Conservation (phyloP, 2,329 filamentous ascomycete species). For the Cladorrhinum sp. region DNA sequence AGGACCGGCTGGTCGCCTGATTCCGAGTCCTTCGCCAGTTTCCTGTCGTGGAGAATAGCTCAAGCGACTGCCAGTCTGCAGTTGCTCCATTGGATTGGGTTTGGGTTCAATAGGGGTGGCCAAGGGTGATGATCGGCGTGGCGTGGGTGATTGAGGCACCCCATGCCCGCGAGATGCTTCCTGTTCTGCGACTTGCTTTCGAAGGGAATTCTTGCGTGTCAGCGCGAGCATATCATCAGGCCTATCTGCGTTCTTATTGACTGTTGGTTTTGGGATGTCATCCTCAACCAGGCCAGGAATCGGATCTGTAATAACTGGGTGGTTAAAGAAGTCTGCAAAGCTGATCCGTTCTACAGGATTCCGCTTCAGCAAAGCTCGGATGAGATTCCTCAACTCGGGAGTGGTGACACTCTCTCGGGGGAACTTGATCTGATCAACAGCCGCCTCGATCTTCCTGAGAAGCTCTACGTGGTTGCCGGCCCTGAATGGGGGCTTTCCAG, state of each 20-base stretch:
- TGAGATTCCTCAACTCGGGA: constrained; percentile 74
- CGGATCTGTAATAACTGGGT: constrained; percentile 66
- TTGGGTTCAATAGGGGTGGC: constrained; percentile 40
- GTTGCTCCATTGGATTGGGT: constrained; percentile 33
- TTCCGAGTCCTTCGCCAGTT: constrained; percentile 48
- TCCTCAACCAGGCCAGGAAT: constrained; percentile 82
- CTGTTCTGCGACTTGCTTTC: constrained; percentile 40
- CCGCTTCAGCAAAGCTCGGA: constrained; percentile 77
- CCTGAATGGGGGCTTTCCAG: constrained; percentile 83
- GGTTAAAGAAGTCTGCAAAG: constrained; percentile 81
- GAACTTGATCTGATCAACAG: constrained; percentile 83
- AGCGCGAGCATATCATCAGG: constrained; percentile 32
- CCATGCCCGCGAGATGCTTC: constrained; percentile 36
- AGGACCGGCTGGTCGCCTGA: constrained; percentile 43
- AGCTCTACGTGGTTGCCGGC: constrained; percentile 94
- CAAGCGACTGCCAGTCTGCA: constrained; percentile 29
- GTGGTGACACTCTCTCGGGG: constrained; percentile 69
- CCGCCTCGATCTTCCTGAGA: constrained; percentile 84
- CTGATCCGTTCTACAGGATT: constrained; percentile 81
- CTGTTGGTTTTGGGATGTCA: constrained; percentile 55
- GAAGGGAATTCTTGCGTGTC: constrained; percentile 38
- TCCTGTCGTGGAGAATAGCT: constrained; percentile 48
- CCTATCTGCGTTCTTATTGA: constrained; percentile 33
- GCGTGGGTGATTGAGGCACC: constrained; percentile 37
- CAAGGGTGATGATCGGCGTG: constrained; percentile 42